Evolutionary conservation across 169 alveolate species (phyloP).

Genomic region (Plasmodium vivax): DNA sequence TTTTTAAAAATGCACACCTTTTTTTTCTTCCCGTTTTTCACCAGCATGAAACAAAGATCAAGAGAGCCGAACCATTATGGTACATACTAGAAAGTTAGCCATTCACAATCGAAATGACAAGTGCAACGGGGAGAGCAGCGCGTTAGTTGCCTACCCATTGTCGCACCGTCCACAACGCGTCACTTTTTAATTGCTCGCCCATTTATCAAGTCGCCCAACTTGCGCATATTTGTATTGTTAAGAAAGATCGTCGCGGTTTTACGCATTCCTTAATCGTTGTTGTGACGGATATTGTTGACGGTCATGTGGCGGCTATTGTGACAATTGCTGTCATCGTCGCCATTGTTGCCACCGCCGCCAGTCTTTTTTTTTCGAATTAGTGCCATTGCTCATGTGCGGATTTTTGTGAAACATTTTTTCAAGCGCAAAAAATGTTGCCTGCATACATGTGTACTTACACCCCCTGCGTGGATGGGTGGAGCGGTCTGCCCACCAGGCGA

Average conservation of each 20-base stretch:
- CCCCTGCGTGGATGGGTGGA: neutral
- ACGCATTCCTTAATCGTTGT: neutral
- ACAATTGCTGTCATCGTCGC: neutral
- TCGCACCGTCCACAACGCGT: neutral
- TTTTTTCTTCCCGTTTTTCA: conserved; percentile 19
- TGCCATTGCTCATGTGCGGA: neutral
- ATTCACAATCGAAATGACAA: neutral
- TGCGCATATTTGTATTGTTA: neutral
- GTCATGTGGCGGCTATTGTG: neutral
- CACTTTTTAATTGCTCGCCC: neutral
- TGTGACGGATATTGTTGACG: neutral
- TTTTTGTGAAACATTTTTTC: neutral
- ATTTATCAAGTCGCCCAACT: neutral
- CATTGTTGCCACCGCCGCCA: neutral
- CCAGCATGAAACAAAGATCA: conserved; percentile 40
- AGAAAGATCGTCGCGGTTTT: neutral
- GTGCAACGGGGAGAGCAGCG: neutral
- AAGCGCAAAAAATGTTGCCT: neutral
- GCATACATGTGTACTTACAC: neutral
- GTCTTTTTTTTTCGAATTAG: neutral
- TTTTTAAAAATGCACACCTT: neutral
- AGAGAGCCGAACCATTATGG: conserved; percentile 55
- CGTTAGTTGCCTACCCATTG: neutral
- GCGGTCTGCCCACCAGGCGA: neutral
- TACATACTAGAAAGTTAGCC: conserved; percentile 8